Evolutionary conservation across 225 moss, liverwort and hornwort genomes (phyloP), one percentile per base, ranked within the genome.

Genomic region (Pleurozium schreberi): DNA sequence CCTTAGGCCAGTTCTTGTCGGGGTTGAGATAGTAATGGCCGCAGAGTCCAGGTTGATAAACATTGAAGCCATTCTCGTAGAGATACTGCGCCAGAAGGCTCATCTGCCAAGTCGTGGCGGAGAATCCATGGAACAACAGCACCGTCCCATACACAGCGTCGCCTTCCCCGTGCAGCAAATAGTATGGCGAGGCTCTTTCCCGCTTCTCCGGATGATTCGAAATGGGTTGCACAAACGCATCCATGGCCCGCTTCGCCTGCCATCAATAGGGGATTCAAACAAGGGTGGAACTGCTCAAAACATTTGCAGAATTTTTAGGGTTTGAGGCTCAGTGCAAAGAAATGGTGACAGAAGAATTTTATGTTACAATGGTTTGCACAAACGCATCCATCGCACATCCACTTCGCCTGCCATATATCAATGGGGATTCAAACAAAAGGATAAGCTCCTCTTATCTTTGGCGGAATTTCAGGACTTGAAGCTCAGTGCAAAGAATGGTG

Each of bases 1-100:
- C 96, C 95, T 95, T 92, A 17, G 95, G 94, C 94, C 95, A 96
- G 88, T 95, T 84, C 90, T 96, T 92, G 90, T 95, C 93, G 30
- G 96, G 95, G 58, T 95, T 95, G 68, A 93, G 18, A 52, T 94
- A 91, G 90, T 86, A 95, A 85, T 96, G 96, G 77, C 93, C 94
- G 81, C 91, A 85, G 66, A 96, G 92, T 25, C 83, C 90, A 67
- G 96, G 95, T 83, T 95, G 96, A 77, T 95, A 95, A 43, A 96
- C 93, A 75, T 96, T 96, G 91, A 96, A 96, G 53, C 96, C 96
- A 81, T 93, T 95, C 75, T 96, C 96, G 69, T 89, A 93, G 16
- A 96, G 91, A 69, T 96, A 96, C 87, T 95, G 95, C 75, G 96
- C 94, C 66, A 96, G 95, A 62, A 92, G 95, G 89, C 93, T 89